These are phyloP conservation scores for Pinus tabuliformis DNA, from an alignment of 75 land plant species.

Conservation along the genomic window DNA sequence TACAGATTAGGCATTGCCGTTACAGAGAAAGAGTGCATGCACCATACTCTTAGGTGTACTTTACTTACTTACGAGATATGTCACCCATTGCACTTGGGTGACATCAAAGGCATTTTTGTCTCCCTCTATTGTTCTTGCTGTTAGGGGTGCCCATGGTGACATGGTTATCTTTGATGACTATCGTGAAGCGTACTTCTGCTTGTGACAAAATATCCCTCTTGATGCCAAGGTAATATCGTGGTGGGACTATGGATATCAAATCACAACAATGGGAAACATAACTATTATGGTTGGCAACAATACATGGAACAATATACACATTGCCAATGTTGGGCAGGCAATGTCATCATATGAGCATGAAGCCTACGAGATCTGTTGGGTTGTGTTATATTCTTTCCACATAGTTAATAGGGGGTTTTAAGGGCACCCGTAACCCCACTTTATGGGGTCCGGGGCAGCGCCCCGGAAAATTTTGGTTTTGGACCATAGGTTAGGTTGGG, in stretches of 20 bases:
- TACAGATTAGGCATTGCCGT: too few species aligned
- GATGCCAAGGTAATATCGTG: slow-evolving; percentile 99
- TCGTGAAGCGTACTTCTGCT: slow-evolving; percentile 97
- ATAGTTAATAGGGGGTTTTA: too few species aligned
- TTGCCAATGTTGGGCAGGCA: slow-evolving; percentile 97
- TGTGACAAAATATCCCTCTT: slow-evolving; percentile 87
- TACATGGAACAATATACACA: slow-evolving; percentile 99
- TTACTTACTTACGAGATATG: slow-evolving; percentile 79
- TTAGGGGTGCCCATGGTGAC: slow-evolving; percentile 89
- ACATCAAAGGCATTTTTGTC: too few species aligned
- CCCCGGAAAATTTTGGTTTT: too few species aligned
- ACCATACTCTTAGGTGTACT: slow-evolving; percentile 75
- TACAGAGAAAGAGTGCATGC: slow-evolving; percentile 23
- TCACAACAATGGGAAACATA: slow-evolving; percentile 98
- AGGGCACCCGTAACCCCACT: too few species aligned
- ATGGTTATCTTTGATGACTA: slow-evolving; percentile 99
- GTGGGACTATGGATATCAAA: slow-evolving; percentile 99
- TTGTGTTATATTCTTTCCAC: too few species aligned
- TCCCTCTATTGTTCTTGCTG: too few species aligned
- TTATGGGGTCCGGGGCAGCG: too few species aligned
- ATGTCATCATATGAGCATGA: slow-evolving; percentile 99
- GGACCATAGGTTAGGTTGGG: too few species aligned
- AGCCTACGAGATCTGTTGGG: slow-evolving; percentile 96
- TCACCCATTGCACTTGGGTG: slow-evolving; percentile 97
- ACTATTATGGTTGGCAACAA: slow-evolving; percentile 97